These are phyloP conservation scores for Galerina marginata DNA, from an alignment of 768 basidiomycete species.

Conservation along the genomic window DNA sequence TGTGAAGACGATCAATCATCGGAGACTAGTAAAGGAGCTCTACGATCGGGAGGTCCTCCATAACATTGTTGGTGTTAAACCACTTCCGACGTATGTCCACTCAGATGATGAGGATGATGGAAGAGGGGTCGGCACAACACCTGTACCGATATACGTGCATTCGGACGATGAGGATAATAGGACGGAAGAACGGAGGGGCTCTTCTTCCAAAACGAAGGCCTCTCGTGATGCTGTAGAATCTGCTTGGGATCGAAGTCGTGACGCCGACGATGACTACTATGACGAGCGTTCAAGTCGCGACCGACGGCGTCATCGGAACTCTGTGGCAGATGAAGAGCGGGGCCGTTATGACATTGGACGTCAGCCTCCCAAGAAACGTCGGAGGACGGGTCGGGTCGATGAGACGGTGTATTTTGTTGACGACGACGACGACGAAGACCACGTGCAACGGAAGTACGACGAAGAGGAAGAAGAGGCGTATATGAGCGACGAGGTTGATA, in stretches of 20 bases:
- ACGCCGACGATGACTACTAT: slow-evolving; percentile 19
- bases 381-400: slow-evolving; percentile 41
- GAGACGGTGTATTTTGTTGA: slow-evolving; percentile 58
- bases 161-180: not conserved
- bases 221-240: slow-evolving; percentile 15
- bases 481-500: slow-evolving; percentile 20
- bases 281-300: slow-evolving; percentile 7
- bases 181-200: not conserved
- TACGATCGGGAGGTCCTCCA: slow-evolving; percentile 67
- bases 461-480: slow-evolving; percentile 30
- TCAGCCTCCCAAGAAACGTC: slow-evolving; percentile 53
- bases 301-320: slow-evolving; percentile 1
- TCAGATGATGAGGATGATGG: not conserved
- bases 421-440: slow-evolving; percentile 47
- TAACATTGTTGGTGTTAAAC: slow-evolving; percentile 54
- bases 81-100: slow-evolving; percentile 9
- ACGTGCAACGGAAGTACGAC: slow-evolving; percentile 28
- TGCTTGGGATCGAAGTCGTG: slow-evolving; percentile 13
- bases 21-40: slow-evolving; percentile 70
- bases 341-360: slow-evolving; percentile 63
- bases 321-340: slow-evolving; percentile 45
- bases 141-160: not conserved
- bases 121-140: not conserved
- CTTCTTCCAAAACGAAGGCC: slow-evolving; percentile 16
- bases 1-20: slow-evolving; percentile 73